Evolutionary conservation across 768 basidiomycete species (phyloP).

Genomic region (Tricholoma furcatifolium): DNA sequence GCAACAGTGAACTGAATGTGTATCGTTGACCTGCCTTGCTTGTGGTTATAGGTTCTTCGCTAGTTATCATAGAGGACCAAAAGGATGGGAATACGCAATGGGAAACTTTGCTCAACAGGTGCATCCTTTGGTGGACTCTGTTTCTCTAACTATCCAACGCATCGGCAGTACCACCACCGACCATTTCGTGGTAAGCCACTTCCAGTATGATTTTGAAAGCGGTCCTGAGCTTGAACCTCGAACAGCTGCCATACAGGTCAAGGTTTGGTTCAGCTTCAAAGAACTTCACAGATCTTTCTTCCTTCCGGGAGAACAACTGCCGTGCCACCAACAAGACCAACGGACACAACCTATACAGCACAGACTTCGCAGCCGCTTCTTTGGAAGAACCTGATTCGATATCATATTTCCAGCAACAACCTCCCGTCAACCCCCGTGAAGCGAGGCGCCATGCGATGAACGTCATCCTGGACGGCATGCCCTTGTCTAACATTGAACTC

Average conservation of each 20-base stretch:
- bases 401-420: slow-evolving; percentile 40
- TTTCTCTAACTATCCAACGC: slow-evolving; percentile 47
- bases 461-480: slow-evolving; percentile 46
- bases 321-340: slow-evolving; percentile 48
- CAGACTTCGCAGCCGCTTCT: slow-evolving; percentile 20
- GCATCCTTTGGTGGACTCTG: slow-evolving; percentile 50
- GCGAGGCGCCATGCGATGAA: slow-evolving; percentile 41
- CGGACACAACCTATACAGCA: slow-evolving; percentile 33
- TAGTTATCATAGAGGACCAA: slow-evolving; percentile 37
- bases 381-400: slow-evolving; percentile 23
- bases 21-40: not conserved
- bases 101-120: slow-evolving; percentile 56
- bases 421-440: slow-evolving; percentile 28
- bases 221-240: not conserved
- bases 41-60: slow-evolving; percentile 42
- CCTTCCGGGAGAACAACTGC: slow-evolving; percentile 54
- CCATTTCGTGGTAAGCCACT: slow-evolving; percentile 39
- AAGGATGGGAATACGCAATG: slow-evolving; percentile 42
- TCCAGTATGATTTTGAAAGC: slow-evolving; percentile 10
- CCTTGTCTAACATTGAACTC: slow-evolving; percentile 42
- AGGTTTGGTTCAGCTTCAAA: slow-evolving; percentile 46
- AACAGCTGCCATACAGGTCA: slow-evolving; percentile 57
- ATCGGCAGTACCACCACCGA: slow-evolving; percentile 36
- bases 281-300: slow-evolving; percentile 46
- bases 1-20: not conserved